Evolutionary conservation across 2,329 filamentous ascomycete genomes (phyloP).

Genomic region (Fusarium secorum): DNA sequence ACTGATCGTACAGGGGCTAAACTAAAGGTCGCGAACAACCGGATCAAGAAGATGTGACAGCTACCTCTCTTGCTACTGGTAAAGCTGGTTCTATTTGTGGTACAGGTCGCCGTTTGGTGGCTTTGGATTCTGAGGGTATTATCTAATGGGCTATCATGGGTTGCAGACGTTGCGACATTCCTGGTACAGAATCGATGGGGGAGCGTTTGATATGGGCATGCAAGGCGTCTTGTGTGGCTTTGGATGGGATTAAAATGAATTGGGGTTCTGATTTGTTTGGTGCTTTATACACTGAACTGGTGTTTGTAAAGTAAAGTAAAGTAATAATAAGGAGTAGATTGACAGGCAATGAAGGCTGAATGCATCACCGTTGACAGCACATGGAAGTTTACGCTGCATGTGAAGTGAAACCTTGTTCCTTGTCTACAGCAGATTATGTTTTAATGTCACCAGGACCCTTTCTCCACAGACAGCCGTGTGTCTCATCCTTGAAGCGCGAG

Average conservation of each 20-base stretch:
- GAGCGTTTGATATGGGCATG: constrained; percentile 16
- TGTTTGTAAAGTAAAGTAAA: neutral
- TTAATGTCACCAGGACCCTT: neutral
- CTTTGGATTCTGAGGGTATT: constrained; percentile 41
- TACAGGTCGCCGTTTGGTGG: constrained; percentile 46
- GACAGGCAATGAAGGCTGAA: neutral
- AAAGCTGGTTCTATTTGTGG: constrained; percentile 39
- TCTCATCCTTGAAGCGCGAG: neutral
- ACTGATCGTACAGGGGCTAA: constrained; percentile 72
- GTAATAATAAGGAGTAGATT: neutral
- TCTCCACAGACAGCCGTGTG: constrained; percentile 7
- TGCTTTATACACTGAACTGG: neutral
- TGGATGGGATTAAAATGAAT: constrained; percentile 9
- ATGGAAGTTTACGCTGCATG: constrained; percentile 1
- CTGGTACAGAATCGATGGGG: constrained; percentile 32
- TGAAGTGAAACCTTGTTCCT: constrained; percentile 24
- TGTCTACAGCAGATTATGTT: neutral
- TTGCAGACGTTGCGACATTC: constrained; percentile 40
- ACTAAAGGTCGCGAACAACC: constrained; percentile 76
- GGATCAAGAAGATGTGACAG: constrained; percentile 70
- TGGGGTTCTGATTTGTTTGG: neutral
- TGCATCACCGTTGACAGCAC: constrained; percentile 23
- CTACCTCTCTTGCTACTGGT: constrained; percentile 38
- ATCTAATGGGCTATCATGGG: constrained; percentile 40
- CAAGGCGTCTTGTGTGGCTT: constrained; percentile 30